Conservation (phyloP, 192 early-diverging fungal species). For the Coemansia sp. region DNA sequence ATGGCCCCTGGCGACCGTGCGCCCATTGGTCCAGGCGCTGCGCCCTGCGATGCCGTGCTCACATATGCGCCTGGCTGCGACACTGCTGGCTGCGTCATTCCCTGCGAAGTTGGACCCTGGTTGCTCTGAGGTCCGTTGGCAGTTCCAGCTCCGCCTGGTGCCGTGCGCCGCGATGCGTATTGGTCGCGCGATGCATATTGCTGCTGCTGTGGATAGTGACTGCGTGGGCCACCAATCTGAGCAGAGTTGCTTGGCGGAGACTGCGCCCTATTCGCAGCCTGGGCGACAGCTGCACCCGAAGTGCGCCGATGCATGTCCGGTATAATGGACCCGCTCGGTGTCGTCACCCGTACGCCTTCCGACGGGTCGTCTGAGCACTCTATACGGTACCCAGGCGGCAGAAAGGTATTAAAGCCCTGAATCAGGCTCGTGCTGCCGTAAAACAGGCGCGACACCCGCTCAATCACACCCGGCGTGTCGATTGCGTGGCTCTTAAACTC, state of each 20-base stretch:
- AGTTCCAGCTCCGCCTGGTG: not conserved
- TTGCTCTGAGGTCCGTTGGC: conserved; percentile 6
- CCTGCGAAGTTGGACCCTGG: conserved; percentile 7
- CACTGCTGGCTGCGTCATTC: conserved; percentile 12
- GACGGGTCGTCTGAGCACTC: conserved; percentile 81
- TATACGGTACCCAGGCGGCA: conserved; percentile 97
- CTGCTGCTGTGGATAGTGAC: conserved; percentile 12
- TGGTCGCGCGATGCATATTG: conserved; percentile 22
- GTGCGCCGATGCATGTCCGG: conserved; percentile 41
- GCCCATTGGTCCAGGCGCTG: conserved; percentile 11
- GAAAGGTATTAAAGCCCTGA: conserved; percentile 97
- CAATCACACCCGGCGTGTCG: conserved; percentile 97
- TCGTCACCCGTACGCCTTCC: conserved; percentile 84
- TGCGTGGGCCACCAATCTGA: conserved; percentile 5
- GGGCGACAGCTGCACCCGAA: conserved; percentile 2
- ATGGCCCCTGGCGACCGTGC: conserved; percentile 32
- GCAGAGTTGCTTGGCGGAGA: not conserved
- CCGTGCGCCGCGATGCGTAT: conserved; percentile 28
- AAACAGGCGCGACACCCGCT: conserved; percentile 95
- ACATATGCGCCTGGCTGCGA: conserved; percentile 6
- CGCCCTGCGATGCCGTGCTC: not conserved
- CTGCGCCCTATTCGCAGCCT: conserved; percentile 19
- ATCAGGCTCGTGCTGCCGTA: conserved; percentile 86
- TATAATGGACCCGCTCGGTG: conserved; percentile 67
- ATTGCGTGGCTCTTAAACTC: conserved; percentile 97